These are phyloP conservation scores for Aspergillus sp. DNA, from an alignment of 2,329 filamentous ascomycete species.

Conservation along the genomic window DNA sequence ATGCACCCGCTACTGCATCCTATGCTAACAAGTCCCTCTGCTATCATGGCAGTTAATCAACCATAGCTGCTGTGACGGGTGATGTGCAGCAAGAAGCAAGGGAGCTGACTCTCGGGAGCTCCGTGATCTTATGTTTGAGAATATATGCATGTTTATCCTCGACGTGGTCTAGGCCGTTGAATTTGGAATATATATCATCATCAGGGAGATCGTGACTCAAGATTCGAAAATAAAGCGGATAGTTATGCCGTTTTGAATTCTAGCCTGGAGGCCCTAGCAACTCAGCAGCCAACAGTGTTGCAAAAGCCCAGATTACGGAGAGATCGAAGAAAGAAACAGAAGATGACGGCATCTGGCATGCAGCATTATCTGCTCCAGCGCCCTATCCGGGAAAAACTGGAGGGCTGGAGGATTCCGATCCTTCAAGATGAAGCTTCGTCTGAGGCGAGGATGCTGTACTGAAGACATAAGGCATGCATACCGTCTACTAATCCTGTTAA, in stretches of 20 bases:
- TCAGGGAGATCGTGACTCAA: not conserved
- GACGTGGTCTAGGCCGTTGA: not conserved
- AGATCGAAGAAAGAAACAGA: too few relatives aligned
- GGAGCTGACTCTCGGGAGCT: not conserved
- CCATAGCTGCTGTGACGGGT: not conserved
- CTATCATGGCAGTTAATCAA: not conserved
- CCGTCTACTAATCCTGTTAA: too few relatives aligned
- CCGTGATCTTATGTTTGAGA: not conserved
- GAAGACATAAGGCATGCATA: too few relatives aligned
- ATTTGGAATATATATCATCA: not conserved
- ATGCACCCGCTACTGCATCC: not conserved
- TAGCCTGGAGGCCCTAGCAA: not conserved
- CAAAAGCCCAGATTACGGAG: too few relatives aligned
- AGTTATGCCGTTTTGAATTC: not conserved
- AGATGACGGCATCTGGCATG: too few relatives aligned
- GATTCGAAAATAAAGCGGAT: not conserved
- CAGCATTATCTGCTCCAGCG: too few relatives aligned
- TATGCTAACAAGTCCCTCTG: not conserved
- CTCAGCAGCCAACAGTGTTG: too few relatives aligned
- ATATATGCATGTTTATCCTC: not conserved
- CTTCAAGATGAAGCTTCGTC: too few relatives aligned
- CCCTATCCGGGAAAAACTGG: too few relatives aligned
- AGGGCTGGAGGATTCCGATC: too few relatives aligned
- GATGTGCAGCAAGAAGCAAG: not conserved
- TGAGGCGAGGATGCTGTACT: too few relatives aligned